These are phyloP conservation scores for Cardamine occulta DNA, from an alignment of 345 rosid genomes.

Conservation along the genomic window DNA sequence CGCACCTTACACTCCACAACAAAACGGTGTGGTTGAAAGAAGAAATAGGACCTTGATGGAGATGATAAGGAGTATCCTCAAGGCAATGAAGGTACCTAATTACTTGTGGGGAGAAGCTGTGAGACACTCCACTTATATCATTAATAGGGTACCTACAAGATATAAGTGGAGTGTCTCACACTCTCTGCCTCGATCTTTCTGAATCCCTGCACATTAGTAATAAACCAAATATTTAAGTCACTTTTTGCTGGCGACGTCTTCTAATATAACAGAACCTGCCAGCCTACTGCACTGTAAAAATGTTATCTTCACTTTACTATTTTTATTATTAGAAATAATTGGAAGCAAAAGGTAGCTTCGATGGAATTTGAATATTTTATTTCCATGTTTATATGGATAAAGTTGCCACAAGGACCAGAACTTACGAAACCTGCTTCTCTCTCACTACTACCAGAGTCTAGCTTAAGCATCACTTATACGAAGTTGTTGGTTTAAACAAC, in stretches of 20 bases:
- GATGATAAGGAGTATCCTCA: too few relatives aligned
- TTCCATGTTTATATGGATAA: conserved; percentile 19
- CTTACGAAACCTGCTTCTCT: background rate
- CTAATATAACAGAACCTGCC: background rate
- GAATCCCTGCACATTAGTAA: conserved; percentile 56
- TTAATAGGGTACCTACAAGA: too few relatives aligned
- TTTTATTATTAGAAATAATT: background rate
- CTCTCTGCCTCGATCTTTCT: conserved; percentile 79
- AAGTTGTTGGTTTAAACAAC: background rate
- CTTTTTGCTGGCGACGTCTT: background rate
- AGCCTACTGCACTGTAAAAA: background rate
- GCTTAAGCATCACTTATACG: background rate
- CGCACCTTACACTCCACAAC: too few relatives aligned
- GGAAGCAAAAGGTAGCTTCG: background rate
- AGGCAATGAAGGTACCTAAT: too few relatives aligned
- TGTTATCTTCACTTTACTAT: background rate
- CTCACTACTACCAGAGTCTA: background rate
- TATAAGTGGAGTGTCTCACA: too few relatives aligned
- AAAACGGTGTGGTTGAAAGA: too few relatives aligned
- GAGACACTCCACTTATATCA: too few relatives aligned
- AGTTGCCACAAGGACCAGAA: background rate
- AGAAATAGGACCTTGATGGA: too few relatives aligned
- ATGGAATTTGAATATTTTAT: conserved; percentile 1
- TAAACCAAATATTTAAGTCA: background rate
- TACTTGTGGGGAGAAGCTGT: too few relatives aligned